Evolutionary conservation across 371 early-diverging fungal genomes (phyloP).

Genomic region (Blyttiomyces sp.): DNA sequence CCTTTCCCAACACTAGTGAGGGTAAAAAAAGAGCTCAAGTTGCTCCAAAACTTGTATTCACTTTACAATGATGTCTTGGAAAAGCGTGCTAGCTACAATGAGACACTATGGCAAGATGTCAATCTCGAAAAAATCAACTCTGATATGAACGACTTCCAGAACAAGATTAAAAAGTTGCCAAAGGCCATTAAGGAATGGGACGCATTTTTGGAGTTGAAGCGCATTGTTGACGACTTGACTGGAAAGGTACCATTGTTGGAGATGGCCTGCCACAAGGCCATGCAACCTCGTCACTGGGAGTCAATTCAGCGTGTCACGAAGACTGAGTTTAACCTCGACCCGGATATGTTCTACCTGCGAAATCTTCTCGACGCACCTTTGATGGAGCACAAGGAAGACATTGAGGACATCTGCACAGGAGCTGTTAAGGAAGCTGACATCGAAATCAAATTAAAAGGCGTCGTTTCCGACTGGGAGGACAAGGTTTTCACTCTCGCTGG

Average conservation of each 20-base stretch:
- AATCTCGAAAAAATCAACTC: constrained; percentile 52
- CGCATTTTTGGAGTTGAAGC: constrained; percentile 56
- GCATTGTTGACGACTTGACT: constrained; percentile 54
- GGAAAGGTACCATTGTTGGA: constrained; percentile 55
- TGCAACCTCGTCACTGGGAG: constrained; percentile 60
- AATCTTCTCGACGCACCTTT: constrained; percentile 57
- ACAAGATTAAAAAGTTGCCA: constrained; percentile 62
- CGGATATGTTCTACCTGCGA: constrained; percentile 56
- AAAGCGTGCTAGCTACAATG: constrained; percentile 48
- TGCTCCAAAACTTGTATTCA: constrained; percentile 58
- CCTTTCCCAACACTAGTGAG: constrained; percentile 55
- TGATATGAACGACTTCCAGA: constrained; percentile 60
- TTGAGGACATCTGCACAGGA: constrained; percentile 60
- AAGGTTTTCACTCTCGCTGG: constrained; percentile 49
- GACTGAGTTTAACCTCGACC: constrained; percentile 52
- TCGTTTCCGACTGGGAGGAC: constrained; percentile 59
- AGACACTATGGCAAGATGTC: constrained; percentile 57
- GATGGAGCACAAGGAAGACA: constrained; percentile 50
- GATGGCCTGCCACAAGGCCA: constrained; percentile 57
- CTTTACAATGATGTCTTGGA: constrained; percentile 62
- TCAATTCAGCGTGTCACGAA: constrained; percentile 48
- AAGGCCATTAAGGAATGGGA: constrained; percentile 65
- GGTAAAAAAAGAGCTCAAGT: constrained; percentile 61
- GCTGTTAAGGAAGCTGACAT: constrained; percentile 66
- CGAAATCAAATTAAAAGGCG: constrained; percentile 53